phyloP scores from a whole-genome alignment of 768 basidiomycete genomes.

The Leucogyrophana mollusca region DNA sequence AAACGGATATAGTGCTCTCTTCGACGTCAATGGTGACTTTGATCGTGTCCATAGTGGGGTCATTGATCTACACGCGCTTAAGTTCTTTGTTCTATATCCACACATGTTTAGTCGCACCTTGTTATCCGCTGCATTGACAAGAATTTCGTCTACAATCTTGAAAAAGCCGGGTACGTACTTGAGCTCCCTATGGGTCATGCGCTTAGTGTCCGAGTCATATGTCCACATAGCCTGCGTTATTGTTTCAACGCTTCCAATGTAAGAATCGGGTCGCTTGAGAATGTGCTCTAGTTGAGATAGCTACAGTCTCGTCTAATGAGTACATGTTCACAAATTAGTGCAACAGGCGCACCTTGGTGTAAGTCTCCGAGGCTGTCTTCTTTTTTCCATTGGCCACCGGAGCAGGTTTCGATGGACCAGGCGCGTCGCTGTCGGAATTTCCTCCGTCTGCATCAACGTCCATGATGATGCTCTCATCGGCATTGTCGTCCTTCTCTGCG shows the following conservation, averaged over 20 bases:
- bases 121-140: constrained; percentile 99
- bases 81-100: neutral
- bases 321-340: neutral
- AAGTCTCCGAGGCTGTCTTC: constrained; percentile 89
- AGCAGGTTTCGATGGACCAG: constrained; percentile 21
- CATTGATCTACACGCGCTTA: constrained; percentile 72
- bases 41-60: constrained; percentile 85
- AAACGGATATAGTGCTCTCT: constrained; percentile 83
- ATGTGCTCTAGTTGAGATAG: constrained; percentile 95
- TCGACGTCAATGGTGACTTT: constrained; percentile 88
- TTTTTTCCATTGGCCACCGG: constrained; percentile 51
- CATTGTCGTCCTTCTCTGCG: constrained; percentile 63
- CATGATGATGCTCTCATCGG: constrained; percentile 41
- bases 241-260: constrained; percentile 94
- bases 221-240: constrained; percentile 92
- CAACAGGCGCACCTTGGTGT: constrained; percentile 69
- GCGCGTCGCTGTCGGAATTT: constrained; percentile 40
- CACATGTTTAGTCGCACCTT: constrained; percentile 61
- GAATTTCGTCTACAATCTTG: constrained; percentile 99
- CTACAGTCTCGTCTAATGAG: constrained; percentile 39
- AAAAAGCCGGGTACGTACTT: constrained; percentile 97
- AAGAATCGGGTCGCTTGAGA: constrained; percentile 88
- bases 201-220: constrained; percentile 79
- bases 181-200: constrained; percentile 79
- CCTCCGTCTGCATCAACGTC: constrained; percentile 39